phyloP scores from a whole-genome alignment of 495 filamentous ascomycete species.

The Ascodesmis nigricans region DNA sequence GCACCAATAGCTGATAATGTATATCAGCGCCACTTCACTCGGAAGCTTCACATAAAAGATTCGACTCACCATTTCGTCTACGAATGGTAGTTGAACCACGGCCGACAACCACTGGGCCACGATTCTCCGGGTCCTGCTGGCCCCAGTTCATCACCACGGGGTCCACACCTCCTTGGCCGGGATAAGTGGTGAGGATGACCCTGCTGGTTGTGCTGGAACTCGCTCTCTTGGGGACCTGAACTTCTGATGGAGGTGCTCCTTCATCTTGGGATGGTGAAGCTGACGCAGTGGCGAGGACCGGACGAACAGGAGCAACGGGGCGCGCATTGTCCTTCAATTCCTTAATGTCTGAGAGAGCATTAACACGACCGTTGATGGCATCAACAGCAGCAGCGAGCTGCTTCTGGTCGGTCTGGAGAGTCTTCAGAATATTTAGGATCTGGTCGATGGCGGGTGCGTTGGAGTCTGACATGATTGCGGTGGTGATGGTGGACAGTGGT shows the following conservation, averaged over 20 bases:
- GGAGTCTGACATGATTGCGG: conserved; percentile 3
- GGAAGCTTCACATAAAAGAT: neutral
- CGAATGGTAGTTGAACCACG: conserved; percentile 53
- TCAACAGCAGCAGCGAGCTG: conserved; percentile 40
- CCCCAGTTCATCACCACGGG: conserved; percentile 82
- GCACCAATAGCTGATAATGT: conserved; percentile 39
- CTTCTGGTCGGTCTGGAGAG: conserved; percentile 34
- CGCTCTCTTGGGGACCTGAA: conserved; percentile 14
- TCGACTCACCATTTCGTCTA: conserved; percentile 54
- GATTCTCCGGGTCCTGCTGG: conserved; percentile 41
- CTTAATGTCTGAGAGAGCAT: conserved; percentile 35
- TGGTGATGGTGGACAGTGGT: neutral
- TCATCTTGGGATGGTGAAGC: conserved; percentile 1
- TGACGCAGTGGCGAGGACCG: neutral
- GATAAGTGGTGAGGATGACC: conserved; percentile 63
- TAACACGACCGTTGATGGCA: conserved; percentile 41
- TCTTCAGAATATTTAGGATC: conserved; percentile 30
- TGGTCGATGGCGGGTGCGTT: conserved; percentile 23
- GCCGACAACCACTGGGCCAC: conserved; percentile 84
- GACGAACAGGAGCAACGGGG: neutral
- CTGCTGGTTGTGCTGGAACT: conserved; percentile 30
- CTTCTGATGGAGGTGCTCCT: conserved; percentile 11
- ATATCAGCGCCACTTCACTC: neutral
- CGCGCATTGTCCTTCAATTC: conserved; percentile 28
- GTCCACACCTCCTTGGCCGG: conserved; percentile 80